phyloP scores from a whole-genome alignment of 2,329 filamentous ascomycete genomes.

The Talaromyces sp. region DNA sequence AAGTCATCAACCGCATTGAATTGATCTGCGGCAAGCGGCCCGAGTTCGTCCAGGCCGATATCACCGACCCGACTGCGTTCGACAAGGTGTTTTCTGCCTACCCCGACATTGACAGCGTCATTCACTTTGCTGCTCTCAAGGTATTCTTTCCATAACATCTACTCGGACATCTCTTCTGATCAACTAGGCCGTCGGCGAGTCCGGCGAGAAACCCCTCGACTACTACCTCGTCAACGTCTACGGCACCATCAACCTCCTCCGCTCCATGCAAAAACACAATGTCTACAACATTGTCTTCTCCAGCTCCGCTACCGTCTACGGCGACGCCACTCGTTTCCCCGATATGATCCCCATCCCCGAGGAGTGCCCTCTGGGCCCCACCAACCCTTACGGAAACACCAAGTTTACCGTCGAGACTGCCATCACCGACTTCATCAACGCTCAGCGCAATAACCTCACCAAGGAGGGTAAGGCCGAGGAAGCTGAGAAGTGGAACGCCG shows the following conservation, averaged over 20 bases:
- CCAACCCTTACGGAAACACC: slow-evolving; percentile 96
- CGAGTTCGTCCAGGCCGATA: slow-evolving; percentile 78
- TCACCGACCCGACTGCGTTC: slow-evolving; percentile 79
- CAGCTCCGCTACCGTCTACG: slow-evolving; percentile 95
- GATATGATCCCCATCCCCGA: slow-evolving; percentile 99
- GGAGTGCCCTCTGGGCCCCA: slow-evolving; percentile 90
- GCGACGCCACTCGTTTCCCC: slow-evolving; percentile 90
- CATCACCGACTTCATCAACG: slow-evolving; percentile 86
- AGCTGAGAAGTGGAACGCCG: slow-evolving; percentile 84
- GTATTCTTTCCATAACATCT: slow-evolving; percentile 40
- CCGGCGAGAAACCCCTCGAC: slow-evolving; percentile 86
- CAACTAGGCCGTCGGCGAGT: slow-evolving; percentile 83
- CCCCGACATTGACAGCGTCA: slow-evolving; percentile 94
- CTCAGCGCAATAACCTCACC: slow-evolving; percentile 76
- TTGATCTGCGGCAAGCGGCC: slow-evolving; percentile 86
- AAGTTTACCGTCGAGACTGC: slow-evolving; percentile 89
- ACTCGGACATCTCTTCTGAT: slow-evolving; percentile 17
- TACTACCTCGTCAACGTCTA: slow-evolving; percentile 98
- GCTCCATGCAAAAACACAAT: slow-evolving; percentile 83
- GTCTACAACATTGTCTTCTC: slow-evolving; percentile 98
- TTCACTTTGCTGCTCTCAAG: slow-evolving; percentile 98
- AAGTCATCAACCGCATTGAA: slow-evolving; percentile 92
- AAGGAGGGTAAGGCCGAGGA: slow-evolving; percentile 73
- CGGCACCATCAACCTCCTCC: slow-evolving; percentile 83
- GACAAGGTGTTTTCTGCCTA: slow-evolving; percentile 86